These are phyloP conservation scores for Mycena filopes DNA, from an alignment of 768 basidiomycete genomes.

Conservation along the genomic window DNA sequence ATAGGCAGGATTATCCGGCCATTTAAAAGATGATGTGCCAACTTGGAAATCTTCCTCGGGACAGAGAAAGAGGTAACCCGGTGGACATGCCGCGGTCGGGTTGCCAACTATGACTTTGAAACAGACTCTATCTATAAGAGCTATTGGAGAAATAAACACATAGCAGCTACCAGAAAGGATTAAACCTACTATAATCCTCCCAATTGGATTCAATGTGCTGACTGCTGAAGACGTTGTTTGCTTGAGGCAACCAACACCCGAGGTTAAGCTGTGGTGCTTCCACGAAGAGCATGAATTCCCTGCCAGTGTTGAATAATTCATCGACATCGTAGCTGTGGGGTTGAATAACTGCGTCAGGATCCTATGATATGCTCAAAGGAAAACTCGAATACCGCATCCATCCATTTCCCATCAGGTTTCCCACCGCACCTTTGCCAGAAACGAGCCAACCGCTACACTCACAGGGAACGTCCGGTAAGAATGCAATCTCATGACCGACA, in stretches of 20 bases:
- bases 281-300: background rate
- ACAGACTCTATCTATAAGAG: too few relatives aligned
- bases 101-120: too few relatives aligned
- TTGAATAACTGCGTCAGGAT: background rate
- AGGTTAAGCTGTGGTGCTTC: too few relatives aligned
- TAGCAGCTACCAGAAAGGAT: too few relatives aligned
- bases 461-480: background rate
- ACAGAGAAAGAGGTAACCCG: slow-evolving; percentile 7
- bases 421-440: background rate
- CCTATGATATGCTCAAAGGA: background rate
- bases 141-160: too few relatives aligned
- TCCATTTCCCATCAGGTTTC: background rate
- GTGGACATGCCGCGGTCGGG: background rate
- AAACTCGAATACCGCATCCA: background rate
- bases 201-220: background rate
- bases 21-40: background rate
- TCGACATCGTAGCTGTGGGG: background rate
- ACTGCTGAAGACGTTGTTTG: background rate
- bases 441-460: background rate
- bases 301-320: background rate
- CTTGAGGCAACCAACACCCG: slow-evolving; percentile 4
- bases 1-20: background rate
- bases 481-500: background rate
- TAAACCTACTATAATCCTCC: background rate
- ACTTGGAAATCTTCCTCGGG: background rate